Evolutionary conservation across 176 grass and related monocot species (phyloP).

Genomic region (sorghum (Sorghum bicolor)): Sorghum_bicolor_NCBIv3 NC_012878.2:945001-945500

Average conservation of each 20-base stretch:
- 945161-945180: constrained; percentile 94
- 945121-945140: constrained; percentile 72
- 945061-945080: constrained; percentile 12
- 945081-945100: constrained; percentile 78
- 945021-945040: too few relatives aligned
- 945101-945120: constrained; percentile 85
- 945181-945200: constrained; percentile 80
- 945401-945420: too few relatives aligned
- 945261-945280: constrained; percentile 48
- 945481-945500: too few relatives aligned
- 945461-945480: too few relatives aligned
- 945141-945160: constrained; percentile 72
- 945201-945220: constrained; percentile 74
- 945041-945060: too few relatives aligned
- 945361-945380: constrained; percentile 76
- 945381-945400: not conserved
- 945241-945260: constrained; percentile 84
- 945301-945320: not conserved
- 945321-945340: not conserved
- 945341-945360: constrained; percentile 34
- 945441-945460: too few relatives aligned
- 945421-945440: too few relatives aligned
- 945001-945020: too few relatives aligned
- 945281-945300: constrained; percentile 23
- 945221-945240: constrained; percentile 80